A percentile compares a stretch with the other conserved stretches of the same genome.
phyloP scores from a whole-genome alignment of 2,329 filamentous ascomycete species.

The Curvularia hawaiiensis region DNA sequence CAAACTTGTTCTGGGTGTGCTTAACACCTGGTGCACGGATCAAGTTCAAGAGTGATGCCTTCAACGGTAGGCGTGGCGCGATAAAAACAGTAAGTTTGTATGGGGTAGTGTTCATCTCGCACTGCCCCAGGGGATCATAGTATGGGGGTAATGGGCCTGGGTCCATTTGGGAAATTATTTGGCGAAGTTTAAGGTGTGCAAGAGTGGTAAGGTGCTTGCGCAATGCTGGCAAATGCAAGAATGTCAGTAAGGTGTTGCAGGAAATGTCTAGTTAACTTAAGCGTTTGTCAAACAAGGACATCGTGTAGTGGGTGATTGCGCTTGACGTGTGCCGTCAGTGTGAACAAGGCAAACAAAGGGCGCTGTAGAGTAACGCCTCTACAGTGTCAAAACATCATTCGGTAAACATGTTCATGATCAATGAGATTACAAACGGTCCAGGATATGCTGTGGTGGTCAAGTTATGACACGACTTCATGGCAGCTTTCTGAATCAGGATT shows the following conservation, averaged over 20 bases:
- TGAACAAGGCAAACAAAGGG: neutral
- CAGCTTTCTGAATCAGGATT: neutral
- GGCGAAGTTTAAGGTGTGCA: neutral
- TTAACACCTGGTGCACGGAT: slow-evolving; percentile 11
- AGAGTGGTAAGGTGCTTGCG: neutral
- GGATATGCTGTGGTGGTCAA: neutral
- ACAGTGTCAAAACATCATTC: neutral
- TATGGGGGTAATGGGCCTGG: slow-evolving; percentile 1
- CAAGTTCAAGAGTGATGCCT: slow-evolving; percentile 25
- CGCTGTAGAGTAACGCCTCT: neutral
- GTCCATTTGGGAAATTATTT: neutral
- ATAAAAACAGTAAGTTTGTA: slow-evolving; percentile 31
- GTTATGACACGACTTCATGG: neutral
- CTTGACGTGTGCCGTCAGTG: neutral
- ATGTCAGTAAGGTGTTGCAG: neutral
- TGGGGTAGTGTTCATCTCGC: slow-evolving; percentile 25
- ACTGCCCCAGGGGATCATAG: slow-evolving; percentile 29
- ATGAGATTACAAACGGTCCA: neutral
- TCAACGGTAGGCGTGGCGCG: slow-evolving; percentile 26
- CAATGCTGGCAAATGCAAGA: no score
- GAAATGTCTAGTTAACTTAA: neutral
- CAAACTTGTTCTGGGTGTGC: slow-evolving; percentile 18
- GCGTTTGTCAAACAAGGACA: neutral
- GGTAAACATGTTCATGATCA: neutral
- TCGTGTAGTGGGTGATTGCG: neutral